These are phyloP conservation scores for Chrysoporthe puriensis DNA, from an alignment of 2,329 filamentous ascomycete genomes.

Conservation along the genomic window DNA sequence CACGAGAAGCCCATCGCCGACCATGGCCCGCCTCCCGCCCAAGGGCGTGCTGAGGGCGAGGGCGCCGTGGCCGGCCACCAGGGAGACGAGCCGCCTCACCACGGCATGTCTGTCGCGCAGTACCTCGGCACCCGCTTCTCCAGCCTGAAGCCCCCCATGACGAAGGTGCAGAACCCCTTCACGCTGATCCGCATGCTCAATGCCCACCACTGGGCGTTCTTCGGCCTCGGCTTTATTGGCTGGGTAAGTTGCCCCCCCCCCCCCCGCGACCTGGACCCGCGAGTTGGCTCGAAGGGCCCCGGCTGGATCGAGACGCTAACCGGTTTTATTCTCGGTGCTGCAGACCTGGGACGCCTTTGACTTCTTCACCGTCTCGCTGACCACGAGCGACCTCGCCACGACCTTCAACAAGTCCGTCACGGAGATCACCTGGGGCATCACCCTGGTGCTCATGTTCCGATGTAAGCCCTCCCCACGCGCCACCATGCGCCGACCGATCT, in stretches of 20 bases:
- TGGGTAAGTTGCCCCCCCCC: conserved; percentile 48
- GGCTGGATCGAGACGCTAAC: conserved; percentile 3
- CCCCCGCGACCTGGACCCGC: too few species aligned
- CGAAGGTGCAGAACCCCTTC: conserved; percentile 57
- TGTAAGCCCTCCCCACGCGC: conserved; percentile 35
- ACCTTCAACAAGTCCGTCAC: conserved; percentile 57
- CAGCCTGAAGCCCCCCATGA: conserved; percentile 61
- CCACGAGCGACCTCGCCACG: conserved; percentile 55
- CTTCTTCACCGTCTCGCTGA: conserved; percentile 68
- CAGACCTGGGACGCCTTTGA: conserved; percentile 68
- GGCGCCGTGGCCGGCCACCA: conserved; percentile 6
- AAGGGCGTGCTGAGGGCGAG: not conserved
- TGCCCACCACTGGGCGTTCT: conserved; percentile 58
- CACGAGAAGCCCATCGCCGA: conserved; percentile 25
- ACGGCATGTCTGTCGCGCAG: conserved; percentile 51
- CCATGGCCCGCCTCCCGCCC: not conserved
- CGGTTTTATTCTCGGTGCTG: not conserved
- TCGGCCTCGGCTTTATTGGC: conserved; percentile 57
- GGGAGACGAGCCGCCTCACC: conserved; percentile 46
- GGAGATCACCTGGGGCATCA: conserved; percentile 68
- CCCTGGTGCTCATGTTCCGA: conserved; percentile 64
- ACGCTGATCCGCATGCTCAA: conserved; percentile 52
- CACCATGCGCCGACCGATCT: not conserved
- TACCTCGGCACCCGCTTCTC: conserved; percentile 58
- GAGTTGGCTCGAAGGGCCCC: too few species aligned